Conservation (phyloP, 2,329 filamentous ascomycete genomes). For the Aspergillus tamarii region DNA sequence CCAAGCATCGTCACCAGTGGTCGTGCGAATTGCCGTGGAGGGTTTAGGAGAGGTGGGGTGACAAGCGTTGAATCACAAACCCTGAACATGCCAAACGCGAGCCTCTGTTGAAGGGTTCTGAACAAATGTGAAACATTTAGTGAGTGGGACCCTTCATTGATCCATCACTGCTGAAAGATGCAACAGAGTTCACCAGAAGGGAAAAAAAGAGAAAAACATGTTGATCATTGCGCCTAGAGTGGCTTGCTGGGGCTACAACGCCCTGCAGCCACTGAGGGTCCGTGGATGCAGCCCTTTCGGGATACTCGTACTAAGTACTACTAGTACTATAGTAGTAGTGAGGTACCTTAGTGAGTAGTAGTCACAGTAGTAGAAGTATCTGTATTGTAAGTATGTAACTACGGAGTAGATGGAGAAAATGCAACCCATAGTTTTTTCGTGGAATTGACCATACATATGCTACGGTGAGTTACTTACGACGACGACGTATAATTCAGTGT, state of each 20-base stretch:
- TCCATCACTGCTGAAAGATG: conserved; percentile 1
- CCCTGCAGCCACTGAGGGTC: conserved; percentile 9
- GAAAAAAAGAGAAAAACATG: background rate
- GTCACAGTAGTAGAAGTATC: background rate
- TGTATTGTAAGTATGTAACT: background rate
- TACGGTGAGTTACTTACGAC: background rate
- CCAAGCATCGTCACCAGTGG: background rate
- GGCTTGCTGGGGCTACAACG: conserved; percentile 1
- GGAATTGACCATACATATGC: background rate
- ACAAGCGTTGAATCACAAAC: conserved; percentile 6
- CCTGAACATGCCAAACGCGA: background rate
- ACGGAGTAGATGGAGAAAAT: background rate
- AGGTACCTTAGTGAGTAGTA: background rate
- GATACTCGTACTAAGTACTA: background rate
- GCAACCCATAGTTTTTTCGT: background rate
- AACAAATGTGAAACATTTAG: background rate
- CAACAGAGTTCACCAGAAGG: background rate
- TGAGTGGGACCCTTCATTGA: background rate
- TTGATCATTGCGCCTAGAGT: conserved; percentile 3
- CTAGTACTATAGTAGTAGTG: too few species aligned
- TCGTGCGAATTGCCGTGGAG: conserved; percentile 5
- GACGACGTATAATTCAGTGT: background rate
- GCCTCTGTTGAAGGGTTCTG: conserved; percentile 1
- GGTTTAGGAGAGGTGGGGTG: conserved; percentile 2
- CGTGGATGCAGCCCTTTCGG: background rate